Evolutionary conservation across 2,329 filamentous ascomycete genomes (phyloP), one percentile per base, ranked within the genome.

Genomic region (Beauveria varroae): DNA sequence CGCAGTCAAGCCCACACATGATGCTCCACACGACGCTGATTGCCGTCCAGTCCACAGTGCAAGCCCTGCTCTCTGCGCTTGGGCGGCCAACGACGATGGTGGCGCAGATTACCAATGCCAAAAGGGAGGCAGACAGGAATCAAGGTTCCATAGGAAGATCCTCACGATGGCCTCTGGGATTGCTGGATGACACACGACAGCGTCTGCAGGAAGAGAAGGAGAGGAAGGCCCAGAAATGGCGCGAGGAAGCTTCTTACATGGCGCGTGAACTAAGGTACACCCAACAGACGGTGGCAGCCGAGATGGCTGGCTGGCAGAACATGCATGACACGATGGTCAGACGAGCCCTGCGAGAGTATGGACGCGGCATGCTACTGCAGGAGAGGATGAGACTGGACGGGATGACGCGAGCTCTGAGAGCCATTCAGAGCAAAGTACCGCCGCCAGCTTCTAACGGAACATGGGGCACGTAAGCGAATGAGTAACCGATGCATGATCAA

Each of bases 241-340:
- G 87, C 65, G 75, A 80, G 20, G 91, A 97, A 70, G 83, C 90
- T 12, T 84, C 87, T 22, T 83, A 86, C 49, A 75, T 96, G n/a
- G 87, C 88, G 0, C 85, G 85, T 57, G 95, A 99, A 74, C 78
- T 99, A 60, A 80, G 91, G 55, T 96, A 95, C 73, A 96, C 93
- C 53, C 93, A 97, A 75, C 91, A 96, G 73, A 91, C 93, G 16
- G 93, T 98, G 26, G 93, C 96, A 7, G 83, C 86, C 1, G 95
- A 99, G 76, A 74, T 99, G 61, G 95, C 95, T 0, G 92, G 90
- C 18, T 99, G 95, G 91, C 93, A 96, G 69, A 91, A 96, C 46
- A 85, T 92, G 77, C 86, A 96, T 69, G 90, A 91, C 66, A 85
- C 84, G 68, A 86, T 90, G 76, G 92, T 90, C 1, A 79, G 86